A percentile compares a stretch with the other conserved stretches of the same genome.
phyloP scores from a whole-genome alignment of 352 stramenopile species.

The Peronospora belbahrii region DNA sequence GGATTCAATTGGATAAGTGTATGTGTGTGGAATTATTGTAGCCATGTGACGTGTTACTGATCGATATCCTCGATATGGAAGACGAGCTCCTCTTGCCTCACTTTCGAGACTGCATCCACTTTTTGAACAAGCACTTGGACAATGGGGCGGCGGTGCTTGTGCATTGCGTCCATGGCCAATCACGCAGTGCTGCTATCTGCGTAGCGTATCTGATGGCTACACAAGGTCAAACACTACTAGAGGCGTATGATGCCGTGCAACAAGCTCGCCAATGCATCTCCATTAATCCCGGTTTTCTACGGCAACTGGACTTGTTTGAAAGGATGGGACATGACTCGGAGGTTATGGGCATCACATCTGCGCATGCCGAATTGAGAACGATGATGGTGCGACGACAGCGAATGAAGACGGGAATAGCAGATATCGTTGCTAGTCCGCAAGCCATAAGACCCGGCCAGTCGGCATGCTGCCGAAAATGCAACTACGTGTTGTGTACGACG shows the following conservation, averaged over 20 bases:
- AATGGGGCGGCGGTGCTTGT: slow-evolving; percentile 32
- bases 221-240: slow-evolving; percentile 27
- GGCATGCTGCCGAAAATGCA: slow-evolving; percentile 55
- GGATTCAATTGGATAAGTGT: not conserved
- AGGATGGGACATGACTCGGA: slow-evolving; percentile 42
- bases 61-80: slow-evolving; percentile 75
- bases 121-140: slow-evolving; percentile 25
- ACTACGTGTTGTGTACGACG: slow-evolving; percentile 36
- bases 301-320: slow-evolving; percentile 61
- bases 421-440: slow-evolving; percentile 26
- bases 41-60: slow-evolving; percentile 31
- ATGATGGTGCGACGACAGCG: slow-evolving; percentile 35
- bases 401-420: slow-evolving; percentile 17
- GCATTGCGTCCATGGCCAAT: slow-evolving; percentile 79
- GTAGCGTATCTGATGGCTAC: slow-evolving; percentile 69
- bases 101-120: slow-evolving; percentile 44
- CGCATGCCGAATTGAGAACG: slow-evolving; percentile 60
- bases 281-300: slow-evolving; percentile 70
- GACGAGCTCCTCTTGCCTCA: slow-evolving; percentile 59
- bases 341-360: slow-evolving; percentile 32
- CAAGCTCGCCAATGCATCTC: slow-evolving; percentile 59
- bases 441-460: slow-evolving; percentile 10
- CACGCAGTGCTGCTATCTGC: slow-evolving; percentile 60
- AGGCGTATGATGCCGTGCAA: slow-evolving; percentile 55
- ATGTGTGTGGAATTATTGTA: slow-evolving; percentile 6